Evolutionary conservation across 2,329 filamentous ascomycete genomes (phyloP).

Genomic region (Aspergillus oerlinghausenensis): DNA sequence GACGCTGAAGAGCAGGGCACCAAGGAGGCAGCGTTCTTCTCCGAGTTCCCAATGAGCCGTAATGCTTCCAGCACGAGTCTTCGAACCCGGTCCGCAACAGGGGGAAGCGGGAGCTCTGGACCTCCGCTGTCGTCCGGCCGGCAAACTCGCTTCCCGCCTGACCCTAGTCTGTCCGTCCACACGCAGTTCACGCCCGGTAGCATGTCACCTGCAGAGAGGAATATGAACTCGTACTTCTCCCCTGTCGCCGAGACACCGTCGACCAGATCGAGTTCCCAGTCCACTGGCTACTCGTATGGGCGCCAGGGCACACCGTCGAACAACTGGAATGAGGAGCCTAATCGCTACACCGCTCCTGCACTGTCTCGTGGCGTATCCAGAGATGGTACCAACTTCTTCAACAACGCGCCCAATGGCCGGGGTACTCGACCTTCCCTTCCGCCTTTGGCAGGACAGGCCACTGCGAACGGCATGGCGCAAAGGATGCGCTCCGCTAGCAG

Average conservation of each 20-base stretch:
- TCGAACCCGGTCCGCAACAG: conserved; percentile 70
- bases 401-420: conserved; percentile 58
- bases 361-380: conserved; percentile 76
- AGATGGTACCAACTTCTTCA: conserved; percentile 61
- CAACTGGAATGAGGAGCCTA: conserved; percentile 67
- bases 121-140: conserved; percentile 42
- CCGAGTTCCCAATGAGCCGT: conserved; percentile 54
- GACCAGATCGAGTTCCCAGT: conserved; percentile 46
- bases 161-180: conserved; percentile 65
- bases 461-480: conserved; percentile 54
- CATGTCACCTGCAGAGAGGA: conserved; percentile 58
- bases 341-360: conserved; percentile 83
- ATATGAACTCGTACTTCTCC: conserved; percentile 88
- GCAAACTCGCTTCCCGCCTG: conserved; percentile 67
- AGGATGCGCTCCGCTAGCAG: conserved; percentile 89
- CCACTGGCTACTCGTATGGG: conserved; percentile 73
- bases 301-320: conserved; percentile 65
- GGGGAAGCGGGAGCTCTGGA: conserved; percentile 46
- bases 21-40: conserved; percentile 35
- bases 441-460: conserved; percentile 58
- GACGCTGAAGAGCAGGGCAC: conserved; percentile 49
- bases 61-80: conserved; percentile 72
- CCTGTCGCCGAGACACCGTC: conserved; percentile 70
- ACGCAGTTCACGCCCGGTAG: conserved; percentile 48
- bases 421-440: conserved; percentile 68